Conservation (phyloP, 2,329 filamentous ascomycete genomes). For the Trichoderma atrobrunneum region DNA sequence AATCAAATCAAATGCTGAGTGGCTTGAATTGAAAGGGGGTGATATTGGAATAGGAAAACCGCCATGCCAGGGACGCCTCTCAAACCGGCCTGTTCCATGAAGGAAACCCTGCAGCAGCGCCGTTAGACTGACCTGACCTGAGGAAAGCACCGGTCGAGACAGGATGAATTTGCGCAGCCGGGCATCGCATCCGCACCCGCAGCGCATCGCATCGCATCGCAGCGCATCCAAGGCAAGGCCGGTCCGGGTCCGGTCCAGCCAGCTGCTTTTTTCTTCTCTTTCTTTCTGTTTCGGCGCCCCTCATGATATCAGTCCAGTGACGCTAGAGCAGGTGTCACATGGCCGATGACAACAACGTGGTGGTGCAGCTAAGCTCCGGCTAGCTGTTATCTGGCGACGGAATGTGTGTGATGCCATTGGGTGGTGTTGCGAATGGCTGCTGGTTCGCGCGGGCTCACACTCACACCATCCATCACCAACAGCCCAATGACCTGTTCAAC, state of each 20-base stretch:
- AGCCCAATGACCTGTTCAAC: conserved; percentile 5
- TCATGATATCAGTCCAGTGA: neutral
- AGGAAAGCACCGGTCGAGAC: neutral
- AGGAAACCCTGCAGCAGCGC: neutral
- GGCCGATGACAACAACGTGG: conserved; percentile 19
- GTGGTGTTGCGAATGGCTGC: conserved; percentile 2
- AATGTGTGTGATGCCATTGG: conserved; percentile 11
- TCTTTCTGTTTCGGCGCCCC: neutral
- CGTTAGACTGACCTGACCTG: neutral
- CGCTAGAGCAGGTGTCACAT: conserved; percentile 22
- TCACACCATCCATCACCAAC: conserved; percentile 15
- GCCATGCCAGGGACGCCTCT: conserved; percentile 7
- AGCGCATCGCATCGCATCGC: neutral
- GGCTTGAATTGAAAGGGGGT: conserved; percentile 6
- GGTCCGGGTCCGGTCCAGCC: neutral
- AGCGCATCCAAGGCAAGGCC: neutral
- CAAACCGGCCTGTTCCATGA: neutral
- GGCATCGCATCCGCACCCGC: neutral
- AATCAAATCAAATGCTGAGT: neutral
- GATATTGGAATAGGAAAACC: neutral
- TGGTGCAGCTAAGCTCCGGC: conserved; percentile 20
- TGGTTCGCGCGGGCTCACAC: neutral
- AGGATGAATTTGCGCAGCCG: neutral
- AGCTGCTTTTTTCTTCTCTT: neutral
- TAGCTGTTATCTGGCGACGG: conserved; percentile 11